Conservation (phyloP, 768 basidiomycete species). For the Suillus discolor region DNA sequence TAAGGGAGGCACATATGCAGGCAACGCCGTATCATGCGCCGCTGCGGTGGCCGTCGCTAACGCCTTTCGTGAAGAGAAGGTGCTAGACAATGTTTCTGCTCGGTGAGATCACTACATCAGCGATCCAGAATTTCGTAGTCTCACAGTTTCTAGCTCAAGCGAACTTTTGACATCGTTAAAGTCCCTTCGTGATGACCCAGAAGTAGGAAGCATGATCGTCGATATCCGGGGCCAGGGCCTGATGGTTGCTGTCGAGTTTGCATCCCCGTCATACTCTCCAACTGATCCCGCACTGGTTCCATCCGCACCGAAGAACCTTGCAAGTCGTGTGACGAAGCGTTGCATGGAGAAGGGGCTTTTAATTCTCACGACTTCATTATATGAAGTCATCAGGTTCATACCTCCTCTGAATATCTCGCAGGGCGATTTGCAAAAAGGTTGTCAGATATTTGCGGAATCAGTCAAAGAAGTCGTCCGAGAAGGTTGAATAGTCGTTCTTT, state of each 20-base stretch:
- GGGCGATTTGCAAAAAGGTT: constrained; percentile 74
- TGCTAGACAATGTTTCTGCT: constrained; percentile 76
- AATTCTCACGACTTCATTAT: constrained; percentile 87
- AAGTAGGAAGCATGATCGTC: constrained; percentile 60
- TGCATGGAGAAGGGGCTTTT: constrained; percentile 88
- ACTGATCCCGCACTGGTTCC: constrained; percentile 46
- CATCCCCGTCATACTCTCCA: constrained; percentile 57
- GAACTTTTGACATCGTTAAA: constrained; percentile 71
- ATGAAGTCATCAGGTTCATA: constrained; percentile 90
- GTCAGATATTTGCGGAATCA: constrained; percentile 65
- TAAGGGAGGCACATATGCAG: constrained; percentile 88
- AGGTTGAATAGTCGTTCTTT: constrained; percentile 18
- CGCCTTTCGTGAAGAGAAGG: constrained; percentile 76
- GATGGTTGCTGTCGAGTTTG: constrained; percentile 86
- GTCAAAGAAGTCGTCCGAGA: constrained; percentile 67
- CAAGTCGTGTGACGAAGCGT: constrained; percentile 69
- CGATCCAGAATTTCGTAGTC: neutral
- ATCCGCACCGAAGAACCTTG: constrained; percentile 53
- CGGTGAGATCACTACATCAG: constrained; percentile 44
- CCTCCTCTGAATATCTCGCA: constrained; percentile 83
- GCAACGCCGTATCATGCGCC: constrained; percentile 91
- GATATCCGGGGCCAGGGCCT: constrained; percentile 90
- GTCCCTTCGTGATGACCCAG: constrained; percentile 54
- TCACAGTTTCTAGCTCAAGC: constrained; percentile 49
- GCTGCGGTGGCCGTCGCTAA: constrained; percentile 85